Evolutionary conservation across 768 basidiomycete genomes (phyloP).

Genomic region (Grammothele lineata): DNA sequence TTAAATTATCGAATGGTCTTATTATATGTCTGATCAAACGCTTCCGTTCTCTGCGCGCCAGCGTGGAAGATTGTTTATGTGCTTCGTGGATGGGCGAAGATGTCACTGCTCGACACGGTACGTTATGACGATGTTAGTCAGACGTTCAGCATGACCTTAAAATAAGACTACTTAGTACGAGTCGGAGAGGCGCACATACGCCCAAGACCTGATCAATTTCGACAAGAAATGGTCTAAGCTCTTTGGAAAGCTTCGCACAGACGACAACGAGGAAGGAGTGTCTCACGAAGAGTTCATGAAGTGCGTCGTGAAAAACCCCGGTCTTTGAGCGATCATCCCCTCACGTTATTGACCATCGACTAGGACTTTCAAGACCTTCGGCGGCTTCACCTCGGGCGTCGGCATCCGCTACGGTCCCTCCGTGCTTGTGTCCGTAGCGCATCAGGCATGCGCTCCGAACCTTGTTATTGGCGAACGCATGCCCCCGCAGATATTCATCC

Average conservation of each 20-base stretch:
- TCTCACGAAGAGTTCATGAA: conserved; percentile 39
- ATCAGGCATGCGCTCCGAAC: conserved; percentile 34
- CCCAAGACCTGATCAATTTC: conserved; percentile 49
- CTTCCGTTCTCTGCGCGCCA: conserved; percentile 5
- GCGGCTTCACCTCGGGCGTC: conserved; percentile 42
- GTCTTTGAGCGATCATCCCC: not conserved
- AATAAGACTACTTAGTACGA: conserved; percentile 51
- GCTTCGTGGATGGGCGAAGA: conserved; percentile 41
- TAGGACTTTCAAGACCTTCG: conserved; percentile 38
- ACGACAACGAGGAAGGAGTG: conserved; percentile 36
- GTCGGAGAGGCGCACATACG: conserved; percentile 47
- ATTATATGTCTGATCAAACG: not conserved
- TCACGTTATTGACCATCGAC: no score
- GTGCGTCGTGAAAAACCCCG: conserved; percentile 29
- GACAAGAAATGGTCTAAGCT: conserved; percentile 47
- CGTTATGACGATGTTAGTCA: conserved; percentile 13
- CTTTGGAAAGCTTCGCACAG: conserved; percentile 45
- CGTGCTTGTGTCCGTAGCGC: conserved; percentile 25
- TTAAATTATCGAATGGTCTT: no score
- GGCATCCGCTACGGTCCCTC: conserved; percentile 46
- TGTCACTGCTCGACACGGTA: conserved; percentile 42
- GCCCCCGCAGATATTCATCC: conserved; percentile 40
- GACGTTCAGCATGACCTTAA: no score
- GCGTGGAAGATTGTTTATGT: conserved; percentile 52
- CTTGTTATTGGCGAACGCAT: conserved; percentile 47